Base-by-base conservation (phyloP, 2,329 filamentous ascomycete genomes). In the Trichoderma polysporum region DNA sequence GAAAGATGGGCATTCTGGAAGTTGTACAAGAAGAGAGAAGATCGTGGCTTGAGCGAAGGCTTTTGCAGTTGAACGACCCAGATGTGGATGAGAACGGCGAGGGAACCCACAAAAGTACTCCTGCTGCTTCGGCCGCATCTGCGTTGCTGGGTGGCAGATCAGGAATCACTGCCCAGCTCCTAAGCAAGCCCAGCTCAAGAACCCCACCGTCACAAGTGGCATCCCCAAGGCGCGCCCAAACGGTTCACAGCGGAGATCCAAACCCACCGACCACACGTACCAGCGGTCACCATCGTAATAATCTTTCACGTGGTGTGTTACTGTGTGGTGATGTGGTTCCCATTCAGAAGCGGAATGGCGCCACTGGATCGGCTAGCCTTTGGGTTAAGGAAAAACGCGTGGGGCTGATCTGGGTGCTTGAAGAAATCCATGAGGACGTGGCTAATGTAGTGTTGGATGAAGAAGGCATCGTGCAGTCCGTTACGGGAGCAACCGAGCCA, bases 321-420 rank as follows among this genome's bases (percentile, higher is more conserved):
- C 85, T 99, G 1, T 99, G 95, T 72, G 95, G 95, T 50, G 95
- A 99, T 76, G 94, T 99, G n/a, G 93, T 99, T 19, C 95, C 95
- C 0, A 99, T 99, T 68, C 91, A 94, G 76, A 99, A 98, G 79
- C 88, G 95, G 68, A 97, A 99, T 74, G 95, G 95, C 4, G 87
- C 90, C 12, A 94, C 90, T 4, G 95, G 95, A 2, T 94, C 95
- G 67, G 95, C 95, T 41, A 98, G 94, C 78, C 82, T 99, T 45
- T 99, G 95, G 95, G 95, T 99, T 3, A 99, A 99, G 81, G 95
- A 99, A 78, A 99, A 99, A 79, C 88, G 90, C 57, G 89, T 93
- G 61, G 94, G 94, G 10, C 80, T 99, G 68, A 98, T 99, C 68
- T 99, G 95, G 95, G 95, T 99, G 9, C 81, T 99, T 2, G 95